Conservation (phyloP, 345 rosid species). For the Eucalyptus paniculata region DNA sequence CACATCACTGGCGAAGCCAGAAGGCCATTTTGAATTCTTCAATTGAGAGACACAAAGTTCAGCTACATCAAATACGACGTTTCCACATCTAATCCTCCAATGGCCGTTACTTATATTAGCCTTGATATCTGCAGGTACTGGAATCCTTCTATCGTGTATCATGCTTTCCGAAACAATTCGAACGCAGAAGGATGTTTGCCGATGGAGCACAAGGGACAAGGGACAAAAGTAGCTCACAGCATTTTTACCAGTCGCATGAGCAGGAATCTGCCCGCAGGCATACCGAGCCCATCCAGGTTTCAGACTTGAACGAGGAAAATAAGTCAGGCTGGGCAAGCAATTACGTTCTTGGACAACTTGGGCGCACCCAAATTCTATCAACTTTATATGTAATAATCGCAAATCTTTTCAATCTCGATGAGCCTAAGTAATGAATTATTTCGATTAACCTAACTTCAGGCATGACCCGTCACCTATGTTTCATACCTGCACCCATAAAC, state of each 20-base stretch:
- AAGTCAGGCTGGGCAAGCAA: background rate
- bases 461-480: background rate
- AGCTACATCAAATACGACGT: background rate
- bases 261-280: background rate
- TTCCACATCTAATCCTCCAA: background rate
- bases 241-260: background rate
- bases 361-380: background rate
- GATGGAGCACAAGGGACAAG: background rate
- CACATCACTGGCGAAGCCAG: background rate
- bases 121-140: background rate
- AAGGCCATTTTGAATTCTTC: background rate
- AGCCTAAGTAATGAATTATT: background rate
- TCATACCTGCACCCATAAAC: background rate
- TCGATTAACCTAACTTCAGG: background rate
- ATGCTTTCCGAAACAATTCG: background rate
- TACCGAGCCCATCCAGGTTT: background rate
- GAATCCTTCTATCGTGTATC: background rate
- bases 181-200: background rate
- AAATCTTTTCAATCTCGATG: background rate
- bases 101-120: background rate
- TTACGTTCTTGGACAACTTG: background rate
- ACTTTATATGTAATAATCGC: too few species aligned
- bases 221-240: background rate
- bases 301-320: background rate
- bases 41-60: background rate